phyloP scores from a whole-genome alignment of 495 filamentous ascomycete species.

The Aspergillus carlsbadensis region DNA sequence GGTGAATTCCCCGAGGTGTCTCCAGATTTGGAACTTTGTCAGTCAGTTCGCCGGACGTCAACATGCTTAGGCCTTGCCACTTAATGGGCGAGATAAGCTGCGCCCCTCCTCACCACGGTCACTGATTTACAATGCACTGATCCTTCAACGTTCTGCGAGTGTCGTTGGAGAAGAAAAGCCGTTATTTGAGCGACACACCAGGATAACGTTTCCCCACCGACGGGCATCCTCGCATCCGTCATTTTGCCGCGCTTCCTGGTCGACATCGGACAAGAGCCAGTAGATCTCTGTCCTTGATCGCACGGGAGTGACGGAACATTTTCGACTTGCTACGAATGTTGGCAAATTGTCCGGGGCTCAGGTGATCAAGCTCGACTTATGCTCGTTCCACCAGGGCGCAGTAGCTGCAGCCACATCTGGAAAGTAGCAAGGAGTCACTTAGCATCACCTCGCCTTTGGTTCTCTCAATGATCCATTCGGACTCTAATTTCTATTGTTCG shows the following conservation, averaged over 20 bases:
- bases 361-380: slow-evolving; percentile 20
- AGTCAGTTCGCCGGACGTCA: neutral
- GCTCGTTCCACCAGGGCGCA: slow-evolving; percentile 21
- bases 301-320: slow-evolving; percentile 16
- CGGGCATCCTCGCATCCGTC: slow-evolving; percentile 2
- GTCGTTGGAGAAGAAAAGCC: neutral
- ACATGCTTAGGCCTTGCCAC: neutral
- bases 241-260: slow-evolving; percentile 10
- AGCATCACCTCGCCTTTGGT: neutral
- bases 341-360: slow-evolving; percentile 22
- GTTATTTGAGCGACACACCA: neutral
- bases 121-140: neutral
- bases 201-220: neutral
- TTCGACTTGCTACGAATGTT: slow-evolving; percentile 5
- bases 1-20: slow-evolving; percentile 14
- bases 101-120: neutral
- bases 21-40: slow-evolving; percentile 10
- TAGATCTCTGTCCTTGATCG: slow-evolving; percentile 17
- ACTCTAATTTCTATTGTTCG: neutral
- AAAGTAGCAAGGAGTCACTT: slow-evolving; percentile 14
- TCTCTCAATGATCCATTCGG: neutral
- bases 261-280: neutral
- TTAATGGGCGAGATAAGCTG: neutral
- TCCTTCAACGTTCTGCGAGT: neutral
- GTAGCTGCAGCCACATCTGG: slow-evolving; percentile 38